A percentile compares a stretch with the other conserved stretches of the same genome.
phyloP scores from a whole-genome alignment of 768 basidiomycete genomes.

The Suillus americanus region DNA sequence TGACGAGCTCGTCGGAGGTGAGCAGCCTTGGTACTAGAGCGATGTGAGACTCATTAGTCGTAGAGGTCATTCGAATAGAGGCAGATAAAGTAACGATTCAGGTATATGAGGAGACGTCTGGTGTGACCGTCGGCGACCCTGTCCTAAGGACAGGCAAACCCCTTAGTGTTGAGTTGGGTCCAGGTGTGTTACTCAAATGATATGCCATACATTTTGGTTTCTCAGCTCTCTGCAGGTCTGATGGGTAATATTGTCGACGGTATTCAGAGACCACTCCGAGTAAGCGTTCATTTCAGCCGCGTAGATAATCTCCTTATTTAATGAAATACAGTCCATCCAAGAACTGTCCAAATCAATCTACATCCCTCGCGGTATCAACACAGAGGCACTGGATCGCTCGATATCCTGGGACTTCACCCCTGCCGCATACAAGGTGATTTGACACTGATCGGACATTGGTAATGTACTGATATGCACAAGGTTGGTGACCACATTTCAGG shows the following conservation, averaged over 20 bases:
- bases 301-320: conserved; percentile 10
- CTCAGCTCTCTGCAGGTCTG: conserved; percentile 55
- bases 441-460: neutral
- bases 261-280: conserved; percentile 89
- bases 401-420: conserved; percentile 96
- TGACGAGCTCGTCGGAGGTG: conserved; percentile 96
- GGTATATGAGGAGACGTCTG: conserved; percentile 99
- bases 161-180: conserved; percentile 95
- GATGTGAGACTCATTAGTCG: conserved; percentile 14
- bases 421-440: conserved; percentile 64
- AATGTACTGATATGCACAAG: conserved; percentile 36
- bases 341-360: conserved; percentile 98
- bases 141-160: conserved; percentile 98
- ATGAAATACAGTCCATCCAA: conserved; percentile 70
- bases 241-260: conserved; percentile 99
- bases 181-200: conserved; percentile 54
- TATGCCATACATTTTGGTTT: neutral
- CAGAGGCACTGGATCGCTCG: conserved; percentile 85
- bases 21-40: conserved; percentile 17
- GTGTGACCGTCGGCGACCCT: conserved; percentile 98
- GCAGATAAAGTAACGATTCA: conserved; percentile 98
- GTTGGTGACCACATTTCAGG: conserved; percentile 97
- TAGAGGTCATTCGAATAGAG: conserved; percentile 99
- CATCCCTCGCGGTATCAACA: conserved; percentile 98
- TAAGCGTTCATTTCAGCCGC: conserved; percentile 36